Percentiles rank a stretch among this genome's conserved stretches.
These are phyloP conservation scores for Neopestalotiopsis sp. DNA, from an alignment of 2,329 filamentous ascomycete species.

Conservation along the genomic window DNA sequence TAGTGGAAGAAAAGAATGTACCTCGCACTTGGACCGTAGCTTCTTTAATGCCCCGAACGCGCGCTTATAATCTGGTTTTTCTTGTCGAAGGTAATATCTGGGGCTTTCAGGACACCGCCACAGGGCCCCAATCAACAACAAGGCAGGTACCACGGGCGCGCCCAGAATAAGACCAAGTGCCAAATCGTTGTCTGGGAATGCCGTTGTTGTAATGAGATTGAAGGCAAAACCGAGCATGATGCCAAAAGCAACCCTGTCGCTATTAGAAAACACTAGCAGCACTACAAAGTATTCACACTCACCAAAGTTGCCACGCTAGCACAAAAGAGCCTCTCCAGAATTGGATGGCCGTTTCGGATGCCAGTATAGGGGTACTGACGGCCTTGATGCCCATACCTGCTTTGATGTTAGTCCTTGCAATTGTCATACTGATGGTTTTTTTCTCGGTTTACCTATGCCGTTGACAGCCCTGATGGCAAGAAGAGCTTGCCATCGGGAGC, in stretches of 20 bases:
- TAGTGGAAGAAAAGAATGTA: background rate
- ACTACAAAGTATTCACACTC: no score
- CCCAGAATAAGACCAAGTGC: slow-evolving; percentile 36
- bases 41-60: slow-evolving; percentile 35
- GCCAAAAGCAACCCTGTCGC: slow-evolving; percentile 39
- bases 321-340: slow-evolving; percentile 54
- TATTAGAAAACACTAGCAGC: background rate
- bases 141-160: slow-evolving; percentile 34
- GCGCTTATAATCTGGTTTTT: slow-evolving; percentile 33
- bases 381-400: slow-evolving; percentile 54
- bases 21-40: slow-evolving; percentile 38
- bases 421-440: no score
- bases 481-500: background rate
- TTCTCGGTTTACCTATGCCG: slow-evolving; percentile 9
- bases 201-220: slow-evolving; percentile 23
- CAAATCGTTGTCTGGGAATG: slow-evolving; percentile 26
- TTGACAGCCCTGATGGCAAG: slow-evolving; percentile 12
- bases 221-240: slow-evolving; percentile 41
- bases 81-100: slow-evolving; percentile 38
- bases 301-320: slow-evolving; percentile 52
- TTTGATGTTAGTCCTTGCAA: background rate
- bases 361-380: slow-evolving; percentile 53
- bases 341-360: slow-evolving; percentile 50
- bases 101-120: slow-evolving; percentile 42
- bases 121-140: slow-evolving; percentile 32